Evolutionary conservation across 179 eudicot genomes (phyloP), one percentile per base, ranked within the genome.

Genomic region (Nepenthes alata): DNA sequence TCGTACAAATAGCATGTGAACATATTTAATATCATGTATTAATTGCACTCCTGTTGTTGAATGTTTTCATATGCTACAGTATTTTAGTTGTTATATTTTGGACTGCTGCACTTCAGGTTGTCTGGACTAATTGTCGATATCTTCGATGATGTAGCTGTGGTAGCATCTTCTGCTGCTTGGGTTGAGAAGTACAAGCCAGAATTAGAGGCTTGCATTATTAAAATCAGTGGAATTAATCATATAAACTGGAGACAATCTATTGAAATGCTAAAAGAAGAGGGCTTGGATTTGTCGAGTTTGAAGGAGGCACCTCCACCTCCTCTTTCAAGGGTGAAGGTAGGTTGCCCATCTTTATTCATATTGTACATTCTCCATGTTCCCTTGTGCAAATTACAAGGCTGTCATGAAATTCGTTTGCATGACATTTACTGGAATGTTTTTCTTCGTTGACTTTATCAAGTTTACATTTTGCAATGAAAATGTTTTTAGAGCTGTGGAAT

Each of bases 91-190:
- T 25, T 25, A 25, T 25, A 25, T 25, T 25, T 25, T 25, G 25
- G 34, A 0, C 60, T 58, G 51, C 55, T 75, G 58, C 44, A 56
- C 53, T 73, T 71, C 86, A 91, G 97, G 83, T 81, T 91, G 78
- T 91, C 97, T 60, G 97, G 97, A 60, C 87, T 91, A 59, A 86
- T 91, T 57, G 72, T 91, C 73, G 97, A 91, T 79, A 73, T 91
- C 47, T 91, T 88, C 73, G 96, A 84, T 65, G 91, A 85, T 76
- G 77, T 83, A 73, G 97, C 97, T 68, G 97, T 91, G 61, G 74
- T 91, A 64, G 97, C 97, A 38, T 91, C 97, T 62, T 91, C 97
- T 35, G 96, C 97, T 51, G 97, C 97, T 62, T 91, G 97, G 96
- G 94, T 88, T 72, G 91, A 91, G 80, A 85, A 79, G 71, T 88